Conservation (phyloP, 495 filamentous ascomycete genomes). For the Parathielavia appendiculata region DNA sequence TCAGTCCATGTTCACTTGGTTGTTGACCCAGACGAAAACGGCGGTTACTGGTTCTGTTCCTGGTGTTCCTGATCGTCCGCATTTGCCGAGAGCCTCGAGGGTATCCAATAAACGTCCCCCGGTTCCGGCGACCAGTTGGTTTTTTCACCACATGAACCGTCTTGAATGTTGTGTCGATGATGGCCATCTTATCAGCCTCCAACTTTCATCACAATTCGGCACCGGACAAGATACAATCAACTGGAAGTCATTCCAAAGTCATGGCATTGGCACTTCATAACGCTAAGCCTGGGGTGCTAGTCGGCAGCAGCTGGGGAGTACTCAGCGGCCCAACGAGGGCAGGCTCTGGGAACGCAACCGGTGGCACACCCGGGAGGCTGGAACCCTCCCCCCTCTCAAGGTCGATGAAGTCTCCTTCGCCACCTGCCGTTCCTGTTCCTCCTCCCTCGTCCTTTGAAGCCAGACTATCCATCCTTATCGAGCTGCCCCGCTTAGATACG, state of each 20-base stretch:
- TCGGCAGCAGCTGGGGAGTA: background rate
- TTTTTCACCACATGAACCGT: too few species aligned
- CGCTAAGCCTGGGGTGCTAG: background rate
- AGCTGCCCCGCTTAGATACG: too few species aligned
- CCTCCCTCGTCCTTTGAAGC: background rate
- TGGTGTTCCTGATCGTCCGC: background rate
- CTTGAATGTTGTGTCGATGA: too few species aligned
- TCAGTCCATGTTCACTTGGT: background rate
- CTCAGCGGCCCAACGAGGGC: too few species aligned
- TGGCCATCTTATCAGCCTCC: background rate
- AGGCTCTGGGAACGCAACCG: background rate
- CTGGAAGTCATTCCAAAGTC: too few species aligned
- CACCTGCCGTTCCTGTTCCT: background rate
- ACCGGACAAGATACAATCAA: too few species aligned
- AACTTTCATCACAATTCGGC: background rate
- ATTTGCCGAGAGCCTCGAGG: too few species aligned
- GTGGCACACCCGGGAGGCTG: too few species aligned
- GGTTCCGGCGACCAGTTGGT: too few species aligned
- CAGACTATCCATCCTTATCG: slow-evolving; percentile 2
- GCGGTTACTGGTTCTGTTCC: background rate
- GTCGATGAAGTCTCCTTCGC: slow-evolving; percentile 6
- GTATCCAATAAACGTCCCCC: too few species aligned
- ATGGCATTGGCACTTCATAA: background rate
- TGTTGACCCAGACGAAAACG: background rate
- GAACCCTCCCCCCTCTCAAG: background rate